Conservation (phyloP, 495 filamentous ascomycete species). For the Penicillium arizonense region DNA sequence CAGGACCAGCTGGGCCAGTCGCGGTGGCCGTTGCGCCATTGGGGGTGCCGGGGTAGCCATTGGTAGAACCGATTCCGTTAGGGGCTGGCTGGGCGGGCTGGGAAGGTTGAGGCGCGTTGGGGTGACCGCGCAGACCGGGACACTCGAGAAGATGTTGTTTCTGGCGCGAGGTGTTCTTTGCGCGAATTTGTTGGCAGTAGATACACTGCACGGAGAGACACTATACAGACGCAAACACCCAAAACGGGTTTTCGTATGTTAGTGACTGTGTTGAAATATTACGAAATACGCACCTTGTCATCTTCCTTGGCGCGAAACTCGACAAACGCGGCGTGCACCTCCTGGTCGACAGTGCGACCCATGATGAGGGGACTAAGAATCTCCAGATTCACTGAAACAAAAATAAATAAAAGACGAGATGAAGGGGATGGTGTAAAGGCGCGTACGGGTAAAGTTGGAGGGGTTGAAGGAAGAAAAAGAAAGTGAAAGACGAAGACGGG, state of each 20-base stretch:
- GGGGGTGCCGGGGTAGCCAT: slow-evolving; percentile 48
- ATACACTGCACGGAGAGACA: slow-evolving; percentile 60
- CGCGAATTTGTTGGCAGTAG: slow-evolving; percentile 57
- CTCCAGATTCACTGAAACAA: not conserved
- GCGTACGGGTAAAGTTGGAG: slow-evolving; percentile 12
- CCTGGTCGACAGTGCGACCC: slow-evolving; percentile 57
- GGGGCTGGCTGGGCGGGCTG: slow-evolving; percentile 38
- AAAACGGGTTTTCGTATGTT: slow-evolving; percentile 31
- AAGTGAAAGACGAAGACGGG: slow-evolving; percentile 31
- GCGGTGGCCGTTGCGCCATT: slow-evolving; percentile 38
- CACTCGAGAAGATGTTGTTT: slow-evolving; percentile 57
- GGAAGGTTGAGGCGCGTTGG: slow-evolving; percentile 42
- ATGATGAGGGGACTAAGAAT: slow-evolving; percentile 31
- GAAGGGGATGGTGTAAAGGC: slow-evolving; percentile 5
- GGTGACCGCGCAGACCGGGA: slow-evolving; percentile 47
- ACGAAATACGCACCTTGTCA: slow-evolving; percentile 57
- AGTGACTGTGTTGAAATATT: slow-evolving; percentile 41
- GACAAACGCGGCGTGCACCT: slow-evolving; percentile 58
- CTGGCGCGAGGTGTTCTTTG: slow-evolving; percentile 58
- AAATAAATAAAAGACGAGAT: slow-evolving; percentile 1
- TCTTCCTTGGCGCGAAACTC: slow-evolving; percentile 61
- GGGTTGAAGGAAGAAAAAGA: slow-evolving; percentile 19
- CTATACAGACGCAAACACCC: slow-evolving; percentile 29
- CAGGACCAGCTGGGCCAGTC: slow-evolving; percentile 31
- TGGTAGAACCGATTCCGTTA: slow-evolving; percentile 44